Evolutionary conservation across 768 basidiomycete species (phyloP), one percentile per base, ranked within the genome.

Genomic region (Pulveroboletus sp.): DNA sequence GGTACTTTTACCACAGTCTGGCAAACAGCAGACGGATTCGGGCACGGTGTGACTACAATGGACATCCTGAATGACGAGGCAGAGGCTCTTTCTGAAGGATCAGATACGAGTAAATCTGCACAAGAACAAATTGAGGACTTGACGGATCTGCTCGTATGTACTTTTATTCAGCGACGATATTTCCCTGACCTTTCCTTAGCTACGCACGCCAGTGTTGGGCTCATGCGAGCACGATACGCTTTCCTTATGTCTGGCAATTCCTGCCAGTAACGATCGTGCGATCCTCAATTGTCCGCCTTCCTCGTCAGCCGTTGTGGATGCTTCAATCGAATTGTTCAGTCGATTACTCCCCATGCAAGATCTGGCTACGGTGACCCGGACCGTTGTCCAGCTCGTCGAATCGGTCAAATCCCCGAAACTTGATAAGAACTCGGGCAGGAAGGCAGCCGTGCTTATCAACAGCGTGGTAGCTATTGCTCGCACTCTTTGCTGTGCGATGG

Each of bases 171-270:
- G 4, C 7, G 6, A 40, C 35, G 27, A 36, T 33, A 25, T 3
- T 38, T 35, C 7, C 11, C 40, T 58, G 25, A 43, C 23, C 29
- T 19, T 47, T 46, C 36, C 20, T 50, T 47, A 68, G 66, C 40
- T 68, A 34, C 81, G 80, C 5, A 84, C 80, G 57, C 92, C 94
- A 0, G 79, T 97, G 39, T 73, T 94, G 12, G 84, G 84, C 23
- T 88, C 90, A 9, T 80, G 84, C 48, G 94, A 97, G 63, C 85
- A 95, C 59, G 94, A 99, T 53, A 81, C 87, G 0, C 76, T 90
- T 25, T 80, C 79, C 1, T 72, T 90, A 3, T 92, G 81, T 59
- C 76, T 81, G 59, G 68, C 69, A n/a, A 68, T 65, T 21, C 63
- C 75, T 14, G 63, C 69, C 1, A 72, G 74, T 43, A 64, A 72